Evolutionary conservation across 805 yeast genomes (phyloP).

Genomic region (Soucietia sequanensis): DNA sequence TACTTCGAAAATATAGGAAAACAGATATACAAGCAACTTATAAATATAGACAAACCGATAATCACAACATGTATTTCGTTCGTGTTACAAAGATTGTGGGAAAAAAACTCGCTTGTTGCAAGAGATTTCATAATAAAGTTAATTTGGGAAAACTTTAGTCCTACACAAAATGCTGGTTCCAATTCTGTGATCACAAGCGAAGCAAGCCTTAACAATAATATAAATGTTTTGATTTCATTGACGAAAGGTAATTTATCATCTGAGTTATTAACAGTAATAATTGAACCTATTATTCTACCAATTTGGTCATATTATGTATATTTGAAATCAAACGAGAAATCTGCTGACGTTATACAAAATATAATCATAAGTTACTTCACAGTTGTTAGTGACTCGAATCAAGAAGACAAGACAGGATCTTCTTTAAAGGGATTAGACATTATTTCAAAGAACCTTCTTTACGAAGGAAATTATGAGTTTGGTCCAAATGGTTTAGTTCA

Average conservation of each 20-base stretch:
- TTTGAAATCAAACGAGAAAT: slow-evolving; percentile 26
- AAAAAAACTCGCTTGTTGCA: slow-evolving; percentile 47
- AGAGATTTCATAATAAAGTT: slow-evolving; percentile 57
- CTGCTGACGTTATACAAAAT: slow-evolving; percentile 32
- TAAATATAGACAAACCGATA: slow-evolving; percentile 59
- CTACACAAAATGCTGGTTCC: slow-evolving; percentile 14
- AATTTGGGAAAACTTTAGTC: slow-evolving; percentile 48
- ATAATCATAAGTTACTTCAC: slow-evolving; percentile 39
- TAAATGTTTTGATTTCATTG: slow-evolving; percentile 66
- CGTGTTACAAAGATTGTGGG: slow-evolving; percentile 51
- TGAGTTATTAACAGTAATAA: slow-evolving; percentile 20
- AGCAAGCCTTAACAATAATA: slow-evolving; percentile 53
- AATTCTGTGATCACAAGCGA: slow-evolving; percentile 39
- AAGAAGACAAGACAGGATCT: slow-evolving; percentile 5
- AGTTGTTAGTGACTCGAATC: slow-evolving; percentile 16
- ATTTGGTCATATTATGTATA: slow-evolving; percentile 48
- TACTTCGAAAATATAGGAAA: slow-evolving; percentile 61
- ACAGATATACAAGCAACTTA: slow-evolving; percentile 62
- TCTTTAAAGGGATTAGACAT: slow-evolving; percentile 23
- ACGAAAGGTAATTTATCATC: slow-evolving; percentile 38
- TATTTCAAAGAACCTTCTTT: slow-evolving; percentile 32
- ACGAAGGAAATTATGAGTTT: slow-evolving; percentile 28
- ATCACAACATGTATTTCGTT: slow-evolving; percentile 56
- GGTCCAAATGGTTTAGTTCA: slow-evolving; percentile 42
- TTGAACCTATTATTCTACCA: slow-evolving; percentile 31